Evolutionary conservation across 306 rosid species (phyloP).

Genomic region (Acacia acuminata): DNA sequence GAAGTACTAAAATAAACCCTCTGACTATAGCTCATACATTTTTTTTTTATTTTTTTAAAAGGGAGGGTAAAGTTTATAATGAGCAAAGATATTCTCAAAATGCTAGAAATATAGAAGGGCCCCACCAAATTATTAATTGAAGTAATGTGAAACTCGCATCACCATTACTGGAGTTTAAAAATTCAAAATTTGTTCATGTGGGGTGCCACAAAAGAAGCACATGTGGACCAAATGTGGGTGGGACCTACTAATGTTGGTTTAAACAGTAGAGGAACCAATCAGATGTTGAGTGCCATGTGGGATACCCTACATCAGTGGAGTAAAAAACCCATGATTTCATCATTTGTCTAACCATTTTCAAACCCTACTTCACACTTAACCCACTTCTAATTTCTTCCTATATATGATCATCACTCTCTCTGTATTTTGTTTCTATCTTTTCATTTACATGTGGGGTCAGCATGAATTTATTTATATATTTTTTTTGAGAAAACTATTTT

Average conservation of each 20-base stretch:
- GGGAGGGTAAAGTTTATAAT: too few relatives aligned
- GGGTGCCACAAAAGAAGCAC: slow-evolving; percentile 34
- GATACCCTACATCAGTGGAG: slow-evolving; percentile 48
- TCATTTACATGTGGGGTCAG: background rate
- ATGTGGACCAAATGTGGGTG: slow-evolving; percentile 43
- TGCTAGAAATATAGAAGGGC: background rate
- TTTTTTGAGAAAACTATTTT: too few relatives aligned
- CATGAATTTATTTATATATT: background rate
- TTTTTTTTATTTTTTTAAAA: too few relatives aligned
- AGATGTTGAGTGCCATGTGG: slow-evolving; percentile 39
- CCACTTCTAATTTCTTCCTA: background rate
- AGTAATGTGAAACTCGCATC: slow-evolving; percentile 30
- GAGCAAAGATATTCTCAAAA: background rate
- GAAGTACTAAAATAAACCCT: too few relatives aligned
- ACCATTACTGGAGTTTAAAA: slow-evolving; percentile 27
- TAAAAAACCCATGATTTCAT: slow-evolving; percentile 21
- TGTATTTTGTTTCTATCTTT: too few relatives aligned
- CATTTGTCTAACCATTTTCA: slow-evolving; percentile 23
- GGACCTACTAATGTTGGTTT: slow-evolving; percentile 42
- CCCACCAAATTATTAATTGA: background rate
- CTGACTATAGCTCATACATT: too few relatives aligned
- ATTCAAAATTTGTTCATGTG: slow-evolving; percentile 34
- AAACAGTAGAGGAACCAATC: slow-evolving; percentile 47
- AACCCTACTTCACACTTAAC: background rate
- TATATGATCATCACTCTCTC: too few relatives aligned